Base-by-base conservation (phyloP, 345 rosid species). In the Eucalyptus curtisii region DNA sequence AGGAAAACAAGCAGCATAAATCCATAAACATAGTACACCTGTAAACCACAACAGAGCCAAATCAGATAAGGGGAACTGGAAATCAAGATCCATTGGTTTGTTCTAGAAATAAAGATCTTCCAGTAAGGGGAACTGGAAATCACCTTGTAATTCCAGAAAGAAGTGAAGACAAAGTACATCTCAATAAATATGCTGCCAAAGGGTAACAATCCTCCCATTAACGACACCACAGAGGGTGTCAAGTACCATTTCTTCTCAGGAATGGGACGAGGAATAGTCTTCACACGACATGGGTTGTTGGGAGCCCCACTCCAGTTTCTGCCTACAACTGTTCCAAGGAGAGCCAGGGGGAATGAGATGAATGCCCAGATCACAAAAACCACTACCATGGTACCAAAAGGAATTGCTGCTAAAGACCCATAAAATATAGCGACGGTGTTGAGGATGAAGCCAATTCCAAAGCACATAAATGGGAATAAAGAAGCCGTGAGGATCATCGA, bases 81-180 rank as follows among this genome's bases (percentile, higher is more conserved):
- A 52, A 52, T 52, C 57, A 52, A 52, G 57, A 52, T 52, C 44
- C 84, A 76, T 76, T 6, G 47, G 88, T 88, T 45, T 49, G n/a
- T 37, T 45, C 57, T 49, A 55, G 76, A 22, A 55, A 86, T 19
- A 40, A 76, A 76, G 84, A 40, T 76, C 84, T 76, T 76, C 47
- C 31, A 33, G 84, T 20, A 86, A 86, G 68, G n/a, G 44, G 68
- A 40, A 45, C 64, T 87, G 49, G 76, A 68, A 30, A 81, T 93
- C 92, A 97, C 99, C 99, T 96, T 97, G 98, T 97, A 97, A 88
- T 97, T 97, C 99, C 99, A 97, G 92, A 97, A 97, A 90, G 99
- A 97, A 19, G 99, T 97, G 94, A 97, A 97, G 92, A 97, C 98
- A 89, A 97, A 97, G 91, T 97, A 97, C 98, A 97, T 97, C 94